phyloP scores from a whole-genome alignment of 2,329 filamentous ascomycete species.

The Botrytis elliptica region DNA sequence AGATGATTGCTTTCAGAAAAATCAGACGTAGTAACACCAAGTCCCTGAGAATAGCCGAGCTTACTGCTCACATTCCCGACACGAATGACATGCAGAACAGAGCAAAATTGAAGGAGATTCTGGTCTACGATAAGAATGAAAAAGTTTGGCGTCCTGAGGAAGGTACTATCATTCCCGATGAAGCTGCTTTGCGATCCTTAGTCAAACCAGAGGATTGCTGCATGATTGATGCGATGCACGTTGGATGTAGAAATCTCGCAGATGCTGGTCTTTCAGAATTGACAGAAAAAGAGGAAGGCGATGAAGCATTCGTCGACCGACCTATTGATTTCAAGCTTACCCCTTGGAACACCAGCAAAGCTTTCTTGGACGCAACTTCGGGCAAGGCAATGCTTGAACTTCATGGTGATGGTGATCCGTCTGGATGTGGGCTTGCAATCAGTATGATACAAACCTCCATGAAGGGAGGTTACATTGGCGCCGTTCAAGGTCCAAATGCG shows the following conservation, averaged over 20 bases:
- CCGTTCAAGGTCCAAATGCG: constrained; percentile 65
- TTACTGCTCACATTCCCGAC: constrained; percentile 89
- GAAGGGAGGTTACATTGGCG: constrained; percentile 93
- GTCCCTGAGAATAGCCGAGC: constrained; percentile 72
- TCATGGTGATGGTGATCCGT: constrained; percentile 92
- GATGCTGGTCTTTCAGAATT: constrained; percentile 83
- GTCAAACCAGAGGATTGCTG: constrained; percentile 96
- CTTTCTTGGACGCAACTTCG: constrained; percentile 89
- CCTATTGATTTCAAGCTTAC: constrained; percentile 85
- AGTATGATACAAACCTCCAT: constrained; percentile 98
- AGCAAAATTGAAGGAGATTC: constrained; percentile 95
- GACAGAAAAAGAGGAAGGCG: constrained; percentile 59
- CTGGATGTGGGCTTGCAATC: constrained; percentile 88
- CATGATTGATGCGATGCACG: constrained; percentile 92
- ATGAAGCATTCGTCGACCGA: constrained; percentile 49
- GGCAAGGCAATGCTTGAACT: constrained; percentile 96
- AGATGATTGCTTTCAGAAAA: constrained; percentile 91
- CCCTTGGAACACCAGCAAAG: constrained; percentile 95
- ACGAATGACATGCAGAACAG: constrained; percentile 94
- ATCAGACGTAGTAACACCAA: constrained; percentile 72
- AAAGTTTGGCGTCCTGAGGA: constrained; percentile 78
- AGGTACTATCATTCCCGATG: constrained; percentile 74
- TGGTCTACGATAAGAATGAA: constrained; percentile 82
- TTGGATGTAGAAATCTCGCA: constrained; percentile 84
- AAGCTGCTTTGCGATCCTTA: constrained; percentile 77